Evolutionary conservation across 345 rosid species (phyloP).

Genomic region (Acer yangbiense): DNA sequence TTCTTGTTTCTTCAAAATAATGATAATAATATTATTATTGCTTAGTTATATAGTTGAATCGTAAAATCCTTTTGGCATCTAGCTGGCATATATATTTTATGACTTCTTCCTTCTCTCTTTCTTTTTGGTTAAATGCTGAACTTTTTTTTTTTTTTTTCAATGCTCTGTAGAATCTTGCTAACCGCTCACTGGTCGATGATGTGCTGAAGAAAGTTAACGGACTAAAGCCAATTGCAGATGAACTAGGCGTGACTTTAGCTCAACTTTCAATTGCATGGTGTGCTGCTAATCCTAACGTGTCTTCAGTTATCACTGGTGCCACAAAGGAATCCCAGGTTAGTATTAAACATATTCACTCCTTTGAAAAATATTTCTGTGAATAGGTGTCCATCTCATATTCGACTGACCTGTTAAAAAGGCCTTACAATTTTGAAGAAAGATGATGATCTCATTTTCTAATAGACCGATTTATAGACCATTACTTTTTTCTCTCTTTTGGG

Average conservation of each 20-base stretch:
- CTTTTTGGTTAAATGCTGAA: slow-evolving; percentile 13
- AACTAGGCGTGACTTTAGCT: slow-evolving; percentile 89
- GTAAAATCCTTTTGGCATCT: background rate
- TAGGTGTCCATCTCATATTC: background rate
- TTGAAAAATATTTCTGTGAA: slow-evolving; percentile 1
- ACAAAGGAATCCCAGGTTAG: slow-evolving; percentile 96
- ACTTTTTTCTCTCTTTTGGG: background rate
- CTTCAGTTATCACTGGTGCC: slow-evolving; percentile 95
- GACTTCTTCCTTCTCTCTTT: slow-evolving; percentile 5
- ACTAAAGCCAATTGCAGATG: slow-evolving; percentile 97
- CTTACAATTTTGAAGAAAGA: slow-evolving; percentile 1
- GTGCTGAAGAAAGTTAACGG: slow-evolving; percentile 89
- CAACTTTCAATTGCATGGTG: slow-evolving; percentile 99
- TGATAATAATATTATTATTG: background rate
- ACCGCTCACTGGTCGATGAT: slow-evolving; percentile 86
- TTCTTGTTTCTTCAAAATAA: background rate
- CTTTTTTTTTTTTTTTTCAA: background rate
- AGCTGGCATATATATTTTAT: background rate
- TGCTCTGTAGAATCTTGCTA: slow-evolving; percentile 77
- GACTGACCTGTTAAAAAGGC: background rate
- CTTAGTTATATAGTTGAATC: background rate
- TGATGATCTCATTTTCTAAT: background rate
- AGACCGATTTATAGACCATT: background rate
- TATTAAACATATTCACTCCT: background rate
- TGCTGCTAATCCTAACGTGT: slow-evolving; percentile 93